A percentile compares a stretch with the other conserved stretches of the same genome.
phyloP scores from a whole-genome alignment of 1,284 basidiomycete species.

The Cutaneotrichosporon mucoides region DNA sequence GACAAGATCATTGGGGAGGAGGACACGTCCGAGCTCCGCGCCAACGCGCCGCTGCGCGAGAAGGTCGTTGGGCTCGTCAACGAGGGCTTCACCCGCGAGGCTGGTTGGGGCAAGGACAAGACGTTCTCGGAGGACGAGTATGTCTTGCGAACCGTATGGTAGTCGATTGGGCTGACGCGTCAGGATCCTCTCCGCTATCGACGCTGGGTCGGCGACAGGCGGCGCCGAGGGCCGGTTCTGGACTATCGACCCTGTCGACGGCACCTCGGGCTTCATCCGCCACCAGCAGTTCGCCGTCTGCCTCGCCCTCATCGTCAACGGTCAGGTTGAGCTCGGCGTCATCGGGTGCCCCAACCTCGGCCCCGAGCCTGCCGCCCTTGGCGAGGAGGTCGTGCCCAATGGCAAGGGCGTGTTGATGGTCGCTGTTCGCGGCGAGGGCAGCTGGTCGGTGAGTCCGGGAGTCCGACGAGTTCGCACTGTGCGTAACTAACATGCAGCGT shows the following conservation, averaged over 20 bases:
- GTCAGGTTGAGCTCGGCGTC: constrained; percentile 78
- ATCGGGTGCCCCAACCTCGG: constrained; percentile 95
- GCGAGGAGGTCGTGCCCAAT: constrained; percentile 52
- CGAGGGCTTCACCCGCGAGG: constrained; percentile 59
- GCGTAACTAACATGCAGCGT: too few species aligned
- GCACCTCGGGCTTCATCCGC: constrained; percentile 69
- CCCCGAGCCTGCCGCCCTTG: constrained; percentile 57
- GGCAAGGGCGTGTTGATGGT: constrained; percentile 74
- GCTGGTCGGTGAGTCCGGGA: constrained; percentile 56
- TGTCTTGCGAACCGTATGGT: constrained; percentile 54
- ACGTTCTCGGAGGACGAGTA: constrained; percentile 48
- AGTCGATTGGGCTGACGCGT: constrained; percentile 37
- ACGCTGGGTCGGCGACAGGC: constrained; percentile 76
- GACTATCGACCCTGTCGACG: constrained; percentile 50
- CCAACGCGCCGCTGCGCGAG: constrained; percentile 56
- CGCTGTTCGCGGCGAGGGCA: constrained; percentile 73
- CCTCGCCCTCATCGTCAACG: constrained; percentile 81
- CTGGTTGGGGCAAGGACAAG: constrained; percentile 38
- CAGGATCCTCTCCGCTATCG: constrained; percentile 76
- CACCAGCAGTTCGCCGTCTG: constrained; percentile 98
- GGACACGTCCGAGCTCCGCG: constrained; percentile 74
- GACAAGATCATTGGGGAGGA: constrained; percentile 96
- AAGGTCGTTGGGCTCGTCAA: constrained; percentile 81
- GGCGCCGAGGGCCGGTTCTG: constrained; percentile 60
- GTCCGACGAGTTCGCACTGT: too few species aligned